These are phyloP conservation scores for Plasmodium falciparum DNA, from an alignment of 169 alveolate genomes.

Conservation along the genomic window DNA sequence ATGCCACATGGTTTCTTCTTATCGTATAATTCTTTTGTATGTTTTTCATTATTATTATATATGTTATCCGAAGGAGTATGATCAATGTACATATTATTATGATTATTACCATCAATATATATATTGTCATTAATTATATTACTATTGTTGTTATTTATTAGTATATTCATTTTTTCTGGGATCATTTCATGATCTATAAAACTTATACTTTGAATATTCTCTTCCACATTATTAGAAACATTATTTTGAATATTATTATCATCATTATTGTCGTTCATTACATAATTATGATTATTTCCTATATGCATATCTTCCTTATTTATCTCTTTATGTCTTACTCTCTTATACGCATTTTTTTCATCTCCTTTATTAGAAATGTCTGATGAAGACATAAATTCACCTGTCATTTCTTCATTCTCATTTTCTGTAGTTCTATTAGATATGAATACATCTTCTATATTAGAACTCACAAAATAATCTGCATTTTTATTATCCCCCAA, in stretches of 20 bases:
- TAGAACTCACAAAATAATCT: not conserved
- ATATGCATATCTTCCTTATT: not conserved
- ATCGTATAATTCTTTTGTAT: no score
- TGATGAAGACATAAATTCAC: not conserved
- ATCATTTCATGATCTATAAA: no score
- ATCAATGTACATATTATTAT: no score
- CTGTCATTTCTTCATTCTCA: conserved; percentile 11
- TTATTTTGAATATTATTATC: not conserved
- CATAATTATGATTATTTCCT: not conserved
- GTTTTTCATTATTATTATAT: no score
- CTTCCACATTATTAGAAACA: not conserved
- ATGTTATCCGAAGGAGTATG: no score
- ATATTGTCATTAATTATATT: no score
- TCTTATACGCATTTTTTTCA: not conserved
- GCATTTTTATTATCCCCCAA: not conserved
- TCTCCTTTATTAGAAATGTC: not conserved
- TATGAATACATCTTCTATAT: conserved; percentile 13
- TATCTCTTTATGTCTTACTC: not conserved
- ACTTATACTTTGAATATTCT: not conserved
- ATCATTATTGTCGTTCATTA: not conserved
- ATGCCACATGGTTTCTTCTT: no score
- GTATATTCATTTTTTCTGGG: no score
- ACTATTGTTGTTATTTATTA: no score
- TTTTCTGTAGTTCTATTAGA: conserved; percentile 46
- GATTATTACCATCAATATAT: no score